Evolutionary conservation across 495 filamentous ascomycete species (phyloP).

Genomic region (Hyaloscypha finlandica): DNA sequence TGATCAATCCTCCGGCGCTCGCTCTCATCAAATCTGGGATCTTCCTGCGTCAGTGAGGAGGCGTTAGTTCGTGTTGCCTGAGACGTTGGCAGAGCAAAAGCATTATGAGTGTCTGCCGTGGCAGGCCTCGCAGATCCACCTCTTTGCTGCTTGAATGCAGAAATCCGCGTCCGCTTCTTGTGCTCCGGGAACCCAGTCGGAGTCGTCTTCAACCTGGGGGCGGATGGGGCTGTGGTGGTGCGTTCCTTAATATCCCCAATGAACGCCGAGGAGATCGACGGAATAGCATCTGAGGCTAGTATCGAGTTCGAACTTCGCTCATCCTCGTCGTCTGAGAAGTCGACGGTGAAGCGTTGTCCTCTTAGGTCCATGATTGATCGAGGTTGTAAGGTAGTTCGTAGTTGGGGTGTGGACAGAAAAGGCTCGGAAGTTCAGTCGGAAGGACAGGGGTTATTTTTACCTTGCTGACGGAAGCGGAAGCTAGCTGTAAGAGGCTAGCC

Average conservation of each 20-base stretch:
- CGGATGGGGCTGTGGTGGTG: conserved; percentile 58
- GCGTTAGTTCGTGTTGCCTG: conserved; percentile 3
- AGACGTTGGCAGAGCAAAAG: conserved; percentile 12
- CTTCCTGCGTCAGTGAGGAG: conserved; percentile 6
- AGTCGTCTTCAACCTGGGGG: conserved; percentile 58
- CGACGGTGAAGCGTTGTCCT: conserved; percentile 55
- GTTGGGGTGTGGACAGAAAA: neutral
- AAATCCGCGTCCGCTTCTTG: conserved; percentile 71
- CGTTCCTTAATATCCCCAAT: conserved; percentile 83
- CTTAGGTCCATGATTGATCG: conserved; percentile 52
- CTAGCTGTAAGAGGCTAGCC: neutral
- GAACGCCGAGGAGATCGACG: conserved; percentile 42
- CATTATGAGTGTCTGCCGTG: conserved; percentile 10
- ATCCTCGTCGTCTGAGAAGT: conserved; percentile 34
- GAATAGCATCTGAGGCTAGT: conserved; percentile 19
- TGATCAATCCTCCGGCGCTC: conserved; percentile 73
- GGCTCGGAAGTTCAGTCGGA: neutral
- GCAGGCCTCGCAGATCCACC: conserved; percentile 17
- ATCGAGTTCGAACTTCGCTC: conserved; percentile 18
- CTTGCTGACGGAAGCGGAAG: neutral
- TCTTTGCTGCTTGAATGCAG: conserved; percentile 72
- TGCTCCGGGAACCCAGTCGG: conserved; percentile 83
- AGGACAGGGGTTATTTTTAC: neutral
- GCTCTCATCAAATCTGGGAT: conserved; percentile 39
- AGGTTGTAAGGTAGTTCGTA: neutral